Percentiles rank a stretch among this genome's conserved stretches.
Evolutionary conservation across 225 moss, liverwort and hornwort species (phyloP).

Genomic region (Polytrichum formosum): DNA sequence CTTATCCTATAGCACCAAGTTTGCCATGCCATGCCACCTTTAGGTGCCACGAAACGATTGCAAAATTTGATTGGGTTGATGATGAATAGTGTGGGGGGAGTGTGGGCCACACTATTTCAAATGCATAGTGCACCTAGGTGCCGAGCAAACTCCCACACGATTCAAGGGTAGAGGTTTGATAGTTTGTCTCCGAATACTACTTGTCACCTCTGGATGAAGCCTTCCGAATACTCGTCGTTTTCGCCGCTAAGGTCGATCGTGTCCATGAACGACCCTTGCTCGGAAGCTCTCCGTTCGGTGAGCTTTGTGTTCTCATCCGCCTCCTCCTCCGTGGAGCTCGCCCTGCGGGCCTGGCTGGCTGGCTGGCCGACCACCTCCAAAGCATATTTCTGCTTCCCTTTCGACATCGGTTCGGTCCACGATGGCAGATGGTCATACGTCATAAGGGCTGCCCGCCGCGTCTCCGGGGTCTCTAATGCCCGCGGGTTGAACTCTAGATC

Average conservation of each 20-base stretch:
- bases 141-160: no score
- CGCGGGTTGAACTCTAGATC: constrained; percentile 31
- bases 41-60: no score
- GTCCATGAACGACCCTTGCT: constrained; percentile 40
- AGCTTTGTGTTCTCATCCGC: constrained; percentile 43
- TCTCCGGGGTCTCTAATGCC: not conserved
- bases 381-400: not conserved
- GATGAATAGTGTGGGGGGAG: no score
- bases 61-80: no score
- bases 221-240: constrained; percentile 57
- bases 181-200: no score
- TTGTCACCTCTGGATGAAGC: constrained; percentile 46
- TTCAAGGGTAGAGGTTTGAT: no score
- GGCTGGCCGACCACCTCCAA: not conserved
- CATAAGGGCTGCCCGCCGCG: not conserved
- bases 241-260: constrained; percentile 52
- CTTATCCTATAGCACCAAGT: no score
- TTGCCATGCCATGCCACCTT: no score
- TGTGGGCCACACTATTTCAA: no score
- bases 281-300: constrained; percentile 33
- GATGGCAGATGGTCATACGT: not conserved
- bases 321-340: constrained; percentile 32
- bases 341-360: not conserved
- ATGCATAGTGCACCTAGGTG: no score
- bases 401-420: not conserved